Evolutionary conservation across 805 yeast species (phyloP), one percentile per base, ranked within the genome.

Genomic region (Metschnikowia lunata): DNA sequence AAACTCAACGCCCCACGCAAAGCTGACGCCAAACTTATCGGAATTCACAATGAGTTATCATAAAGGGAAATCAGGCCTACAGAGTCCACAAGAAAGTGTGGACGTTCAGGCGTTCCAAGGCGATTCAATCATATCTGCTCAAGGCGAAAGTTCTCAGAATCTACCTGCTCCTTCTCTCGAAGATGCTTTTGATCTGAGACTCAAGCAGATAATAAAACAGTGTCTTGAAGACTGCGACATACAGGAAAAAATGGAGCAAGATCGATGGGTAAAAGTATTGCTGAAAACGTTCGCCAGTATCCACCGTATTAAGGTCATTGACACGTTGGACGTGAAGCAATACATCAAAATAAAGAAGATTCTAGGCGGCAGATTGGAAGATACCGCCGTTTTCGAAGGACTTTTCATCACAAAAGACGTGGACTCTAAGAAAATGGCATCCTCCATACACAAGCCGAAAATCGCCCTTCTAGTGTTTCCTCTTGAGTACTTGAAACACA

Each of bases 401-500:
- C 64, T 88, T 5, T 84, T 88, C 3, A 88, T 90, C 62, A 85
- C 97, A 0, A 88, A 89, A 52, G 79, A 82, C 13, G 69, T 90
- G 36, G 96, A 96, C 4, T 71, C 86, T 32, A 87, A 83, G 56
- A 61, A 76, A 1, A 95, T 93, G 99, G 78, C 88, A 0, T 62
- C 78, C 6, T 58, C 61, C 23, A 71, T 95, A 7, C 56, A 59
- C 0, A 73, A 78, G 40, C 98, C 99, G 0, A 76, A 82, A 43
- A 85, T 93, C 33, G 80, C 91, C 46, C 70, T 95, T 13, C 74
- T 93, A 6, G 83, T 89, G 72, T 93, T 93, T 56, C 97, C 97
- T 0, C 67, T 93, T 26, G 98, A 90, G 58, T 93, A 88, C 53
- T 71, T 82, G 46, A 80, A 83, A 48, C 81, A 79, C 34, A 88